phyloP scores from a whole-genome alignment of 2,329 filamentous ascomycete species.

The Ophiostoma ulmi region DNA sequence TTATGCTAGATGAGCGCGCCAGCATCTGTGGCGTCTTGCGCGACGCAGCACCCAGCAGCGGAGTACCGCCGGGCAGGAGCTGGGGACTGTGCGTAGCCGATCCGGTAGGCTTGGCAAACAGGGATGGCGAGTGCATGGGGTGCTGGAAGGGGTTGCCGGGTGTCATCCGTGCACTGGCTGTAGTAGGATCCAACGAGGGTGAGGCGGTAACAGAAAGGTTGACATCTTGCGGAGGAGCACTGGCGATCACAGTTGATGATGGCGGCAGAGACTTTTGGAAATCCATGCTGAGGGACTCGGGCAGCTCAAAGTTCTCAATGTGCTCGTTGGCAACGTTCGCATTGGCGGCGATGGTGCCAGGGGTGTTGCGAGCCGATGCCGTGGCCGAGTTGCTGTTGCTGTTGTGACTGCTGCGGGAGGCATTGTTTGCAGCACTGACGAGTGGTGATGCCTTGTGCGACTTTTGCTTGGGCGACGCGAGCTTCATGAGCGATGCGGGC shows the following conservation, averaged over 20 bases:
- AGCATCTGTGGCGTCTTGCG: conserved; percentile 54
- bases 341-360: conserved; percentile 7
- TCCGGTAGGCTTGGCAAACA: conserved; percentile 39
- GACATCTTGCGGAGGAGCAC: conserved; percentile 1
- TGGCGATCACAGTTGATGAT: background rate
- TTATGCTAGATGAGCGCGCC: conserved; percentile 54
- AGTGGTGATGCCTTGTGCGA: conserved; percentile 24
- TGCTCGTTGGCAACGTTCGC: conserved; percentile 41
- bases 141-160: conserved; percentile 50
- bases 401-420: conserved; percentile 34
- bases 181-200: conserved; percentile 17
- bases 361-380: background rate
- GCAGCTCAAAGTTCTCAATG: conserved; percentile 60
- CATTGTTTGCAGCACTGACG: conserved; percentile 23
- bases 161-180: conserved; percentile 26
- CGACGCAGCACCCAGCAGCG: conserved; percentile 26
- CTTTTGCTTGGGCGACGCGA: conserved; percentile 49
- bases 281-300: conserved; percentile 60
- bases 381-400: conserved; percentile 19
- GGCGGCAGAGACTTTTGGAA: conserved; percentile 39
- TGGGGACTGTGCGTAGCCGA: conserved; percentile 65
- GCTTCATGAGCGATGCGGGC: conserved; percentile 80
- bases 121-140: conserved; percentile 41
- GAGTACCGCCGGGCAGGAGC: conserved; percentile 39
- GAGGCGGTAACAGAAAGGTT: conserved; percentile 36